Conservation (phyloP, 1,139 yeast genomes). For the Pichia sp. region DNA sequence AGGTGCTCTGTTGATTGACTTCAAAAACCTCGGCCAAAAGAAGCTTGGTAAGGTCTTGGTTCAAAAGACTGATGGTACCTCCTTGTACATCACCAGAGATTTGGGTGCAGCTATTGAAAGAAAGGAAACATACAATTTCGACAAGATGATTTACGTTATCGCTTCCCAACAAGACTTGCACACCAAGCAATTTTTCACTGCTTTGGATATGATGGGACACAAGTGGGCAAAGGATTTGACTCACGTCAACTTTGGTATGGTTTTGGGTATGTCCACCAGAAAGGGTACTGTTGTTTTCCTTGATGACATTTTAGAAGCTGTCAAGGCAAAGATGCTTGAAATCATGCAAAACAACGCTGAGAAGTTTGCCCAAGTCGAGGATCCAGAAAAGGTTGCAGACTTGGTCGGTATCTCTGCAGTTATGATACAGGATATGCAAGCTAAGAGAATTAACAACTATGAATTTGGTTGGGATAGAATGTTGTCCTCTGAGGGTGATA, state of each 20-base stretch:
- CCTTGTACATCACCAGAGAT: conserved; percentile 91
- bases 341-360: conserved; percentile 92
- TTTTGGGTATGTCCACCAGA: conserved; percentile 97
- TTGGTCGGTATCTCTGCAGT: conserved; percentile 95
- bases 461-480: conserved; percentile 98
- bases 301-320: conserved; percentile 89
- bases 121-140: conserved; percentile 76
- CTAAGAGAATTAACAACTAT: conserved; percentile 94
- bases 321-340: conserved; percentile 93
- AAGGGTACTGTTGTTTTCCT: conserved; percentile 97
- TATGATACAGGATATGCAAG: conserved; percentile 98
- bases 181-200: conserved; percentile 89
- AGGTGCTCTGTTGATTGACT: conserved; percentile 87
- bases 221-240: conserved; percentile 73
- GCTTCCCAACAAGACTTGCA: conserved; percentile 97
- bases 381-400: conserved; percentile 95
- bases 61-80: conserved; percentile 94
- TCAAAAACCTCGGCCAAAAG: conserved; percentile 72
- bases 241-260: conserved; percentile 96
- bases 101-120: conserved; percentile 96
- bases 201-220: conserved; percentile 84
- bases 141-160: conserved; percentile 92
- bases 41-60: conserved; percentile 92
- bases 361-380: conserved; percentile 88
- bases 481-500: conserved; percentile 98